Evolutionary conservation across 495 filamentous ascomycete genomes (phyloP).

Genomic region (Neurospora cerealis): DNA sequence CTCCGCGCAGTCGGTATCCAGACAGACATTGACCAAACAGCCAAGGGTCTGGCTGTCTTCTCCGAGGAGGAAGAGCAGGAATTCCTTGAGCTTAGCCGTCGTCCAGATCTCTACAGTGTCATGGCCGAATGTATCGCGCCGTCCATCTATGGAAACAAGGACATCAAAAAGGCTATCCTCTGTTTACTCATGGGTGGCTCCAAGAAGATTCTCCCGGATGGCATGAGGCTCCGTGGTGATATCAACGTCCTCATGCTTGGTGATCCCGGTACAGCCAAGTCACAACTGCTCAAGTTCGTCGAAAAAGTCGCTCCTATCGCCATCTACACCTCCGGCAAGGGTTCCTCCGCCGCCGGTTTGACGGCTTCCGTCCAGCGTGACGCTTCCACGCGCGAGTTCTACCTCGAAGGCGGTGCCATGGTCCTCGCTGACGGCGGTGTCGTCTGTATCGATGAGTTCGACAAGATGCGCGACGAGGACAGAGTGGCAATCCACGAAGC

Average conservation of each 20-base stretch:
- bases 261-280: conserved; percentile 98
- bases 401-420: conserved; percentile 98
- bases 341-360: conserved; percentile 94
- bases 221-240: conserved; percentile 96
- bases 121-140: conserved; percentile 92
- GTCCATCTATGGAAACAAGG: conserved; percentile 90
- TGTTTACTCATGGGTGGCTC: conserved; percentile 92
- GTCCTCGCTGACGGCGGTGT: conserved; percentile 96
- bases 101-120: conserved; percentile 83
- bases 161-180: conserved; percentile 98
- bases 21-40: conserved; percentile 79
- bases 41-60: conserved; percentile 77
- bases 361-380: conserved; percentile 97
- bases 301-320: conserved; percentile 95
- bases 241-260: conserved; percentile 97
- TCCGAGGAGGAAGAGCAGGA: conserved; percentile 96
- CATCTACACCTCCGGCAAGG: conserved; percentile 98
- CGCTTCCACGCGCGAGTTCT: conserved; percentile 86
- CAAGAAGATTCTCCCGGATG: conserved; percentile 97
- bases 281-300: conserved; percentile 93
- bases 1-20: conserved; percentile 90
- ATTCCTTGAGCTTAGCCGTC: conserved; percentile 83
- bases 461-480: conserved; percentile 99
- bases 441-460: conserved; percentile 99
- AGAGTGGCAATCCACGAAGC: conserved; percentile 99